Percentiles rank a stretch among this genome's conserved stretches.
phyloP scores from a whole-genome alignment of 2,329 filamentous ascomycete genomes.

The Alternaria sp. region DNA sequence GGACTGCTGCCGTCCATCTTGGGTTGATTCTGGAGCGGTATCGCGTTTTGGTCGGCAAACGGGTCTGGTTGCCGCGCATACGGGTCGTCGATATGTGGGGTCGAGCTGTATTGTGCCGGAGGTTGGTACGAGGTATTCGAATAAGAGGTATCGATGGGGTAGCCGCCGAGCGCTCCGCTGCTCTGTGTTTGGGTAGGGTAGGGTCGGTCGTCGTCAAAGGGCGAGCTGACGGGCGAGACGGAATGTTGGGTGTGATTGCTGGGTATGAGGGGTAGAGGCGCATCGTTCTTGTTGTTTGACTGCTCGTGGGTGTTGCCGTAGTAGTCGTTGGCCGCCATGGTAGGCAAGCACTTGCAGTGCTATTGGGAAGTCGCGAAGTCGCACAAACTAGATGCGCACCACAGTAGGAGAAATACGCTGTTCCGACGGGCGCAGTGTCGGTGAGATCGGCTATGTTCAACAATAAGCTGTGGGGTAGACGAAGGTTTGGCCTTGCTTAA shows the following conservation, averaged over 20 bases:
- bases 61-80: slow-evolving; percentile 60
- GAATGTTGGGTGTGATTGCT: slow-evolving; percentile 38
- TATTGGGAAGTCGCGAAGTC: slow-evolving; percentile 1
- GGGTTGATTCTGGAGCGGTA: slow-evolving; percentile 56
- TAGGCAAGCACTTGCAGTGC: slow-evolving; percentile 9
- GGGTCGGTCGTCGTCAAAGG: slow-evolving; percentile 51
- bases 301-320: slow-evolving; percentile 58
- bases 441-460: slow-evolving; percentile 4
- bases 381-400: background rate
- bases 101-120: slow-evolving; percentile 39
- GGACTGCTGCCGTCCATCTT: slow-evolving; percentile 51
- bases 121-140: slow-evolving; percentile 53
- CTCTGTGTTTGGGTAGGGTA: slow-evolving; percentile 51
- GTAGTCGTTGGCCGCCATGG: slow-evolving; percentile 66
- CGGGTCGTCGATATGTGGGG: slow-evolving; percentile 46
- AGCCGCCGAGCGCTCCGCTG: slow-evolving; percentile 62
- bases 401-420: background rate
- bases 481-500: slow-evolving; percentile 10
- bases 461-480: slow-evolving; percentile 15
- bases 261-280: slow-evolving; percentile 49
- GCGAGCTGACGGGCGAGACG: slow-evolving; percentile 46
- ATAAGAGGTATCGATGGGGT: slow-evolving; percentile 64
- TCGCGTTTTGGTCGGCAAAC: slow-evolving; percentile 59
- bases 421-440: background rate
- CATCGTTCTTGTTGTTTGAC: slow-evolving; percentile 42